phyloP scores from a whole-genome alignment of 352 stramenopile species.

The Blastocystis sp. region DNA sequence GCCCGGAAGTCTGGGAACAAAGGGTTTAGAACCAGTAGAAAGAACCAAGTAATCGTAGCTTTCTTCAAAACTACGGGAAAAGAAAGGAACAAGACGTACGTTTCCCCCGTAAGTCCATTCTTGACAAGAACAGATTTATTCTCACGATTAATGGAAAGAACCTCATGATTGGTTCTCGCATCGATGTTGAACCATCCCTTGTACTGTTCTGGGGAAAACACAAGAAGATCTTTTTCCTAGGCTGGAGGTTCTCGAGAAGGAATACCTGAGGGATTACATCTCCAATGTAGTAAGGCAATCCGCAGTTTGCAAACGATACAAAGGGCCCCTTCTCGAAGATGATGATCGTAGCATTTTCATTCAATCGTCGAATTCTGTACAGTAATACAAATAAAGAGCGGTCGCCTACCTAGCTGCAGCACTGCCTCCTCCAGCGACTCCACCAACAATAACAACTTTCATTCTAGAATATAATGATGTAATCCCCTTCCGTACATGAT shows the following conservation, averaged over 20 bases:
- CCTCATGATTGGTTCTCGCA: constrained; percentile 66
- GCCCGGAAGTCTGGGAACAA: constrained; percentile 68
- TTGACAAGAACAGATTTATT: constrained; percentile 66
- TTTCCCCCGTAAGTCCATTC: constrained; percentile 63
- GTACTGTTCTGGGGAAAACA: constrained; percentile 67
- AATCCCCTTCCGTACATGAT: too few species aligned
- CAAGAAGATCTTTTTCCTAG: constrained; percentile 64
- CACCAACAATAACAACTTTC: constrained; percentile 70
- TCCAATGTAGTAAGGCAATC: constrained; percentile 71
- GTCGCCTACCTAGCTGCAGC: constrained; percentile 66
- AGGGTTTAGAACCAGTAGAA: constrained; percentile 66
- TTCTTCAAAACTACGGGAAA: constrained; percentile 20
- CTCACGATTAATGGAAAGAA: constrained; percentile 66
- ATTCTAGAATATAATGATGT: neutral
- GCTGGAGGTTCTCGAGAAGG: neutral
- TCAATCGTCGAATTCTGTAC: constrained; percentile 45
- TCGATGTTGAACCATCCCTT: constrained; percentile 67
- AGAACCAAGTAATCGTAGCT: constrained; percentile 69
- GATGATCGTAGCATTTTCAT: constrained; percentile 67
- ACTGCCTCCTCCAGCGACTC: constrained; percentile 69
- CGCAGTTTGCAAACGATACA: constrained; percentile 69
- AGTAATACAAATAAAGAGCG: constrained; percentile 59
- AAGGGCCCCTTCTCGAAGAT: constrained; percentile 68
- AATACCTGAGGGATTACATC: constrained; percentile 65
- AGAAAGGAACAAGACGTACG: neutral